Evolutionary conservation across 495 filamentous ascomycete species (phyloP).

Genomic region (Cercophora sp.): DNA sequence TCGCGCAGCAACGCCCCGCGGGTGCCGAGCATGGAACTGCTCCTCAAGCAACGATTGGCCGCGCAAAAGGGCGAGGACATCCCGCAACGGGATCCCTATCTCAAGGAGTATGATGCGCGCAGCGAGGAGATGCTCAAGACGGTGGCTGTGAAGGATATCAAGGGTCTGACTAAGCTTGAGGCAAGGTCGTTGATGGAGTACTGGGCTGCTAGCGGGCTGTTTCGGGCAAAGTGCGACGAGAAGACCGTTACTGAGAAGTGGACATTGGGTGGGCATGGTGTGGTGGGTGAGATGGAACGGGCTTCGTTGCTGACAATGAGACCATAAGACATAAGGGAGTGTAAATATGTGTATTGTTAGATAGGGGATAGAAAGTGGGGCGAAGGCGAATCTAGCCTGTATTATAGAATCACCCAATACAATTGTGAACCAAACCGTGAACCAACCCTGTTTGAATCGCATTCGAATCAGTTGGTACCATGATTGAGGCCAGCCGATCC

Average conservation of each 20-base stretch:
- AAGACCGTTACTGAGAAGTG: constrained; percentile 76
- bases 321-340: no score
- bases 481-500: no score
- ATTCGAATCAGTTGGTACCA: no score
- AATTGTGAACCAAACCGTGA: no score
- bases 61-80: constrained; percentile 32
- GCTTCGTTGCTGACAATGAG: constrained; percentile 51
- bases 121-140: constrained; percentile 56
- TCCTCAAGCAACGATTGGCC: constrained; percentile 52
- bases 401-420: no score
- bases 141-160: constrained; percentile 48
- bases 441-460: no score
- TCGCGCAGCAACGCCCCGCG: constrained; percentile 60
- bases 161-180: constrained; percentile 68
- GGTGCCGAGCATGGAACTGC: constrained; percentile 60
- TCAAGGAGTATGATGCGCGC: constrained; percentile 60
- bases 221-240: constrained; percentile 66
- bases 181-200: constrained; percentile 85
- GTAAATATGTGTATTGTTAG: no score
- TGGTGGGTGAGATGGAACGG: constrained; percentile 79
- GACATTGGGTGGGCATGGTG: constrained; percentile 74
- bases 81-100: constrained; percentile 60
- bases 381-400: no score
- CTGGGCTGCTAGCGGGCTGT: constrained; percentile 80
- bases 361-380: no score